Evolutionary conservation across 1,284 basidiomycete genomes (phyloP).

Genomic region (Ustilago hordei): DNA sequence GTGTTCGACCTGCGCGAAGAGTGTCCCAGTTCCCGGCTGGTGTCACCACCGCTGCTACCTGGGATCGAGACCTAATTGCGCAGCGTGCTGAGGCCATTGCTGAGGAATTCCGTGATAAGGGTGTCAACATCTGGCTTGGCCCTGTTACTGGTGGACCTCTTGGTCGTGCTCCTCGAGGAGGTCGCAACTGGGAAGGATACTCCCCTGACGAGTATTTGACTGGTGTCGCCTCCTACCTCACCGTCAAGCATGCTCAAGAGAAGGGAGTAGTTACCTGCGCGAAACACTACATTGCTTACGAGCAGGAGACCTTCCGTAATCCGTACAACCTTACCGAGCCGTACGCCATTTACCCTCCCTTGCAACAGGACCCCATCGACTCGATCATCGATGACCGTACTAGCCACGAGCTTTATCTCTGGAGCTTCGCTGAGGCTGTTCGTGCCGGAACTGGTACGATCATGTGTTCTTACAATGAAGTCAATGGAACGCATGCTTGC

Average conservation of each 20-base stretch:
- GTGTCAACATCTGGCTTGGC: constrained; percentile 79
- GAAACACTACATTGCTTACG: constrained; percentile 69
- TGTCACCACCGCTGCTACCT: constrained; percentile 79
- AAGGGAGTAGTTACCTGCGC: constrained; percentile 62
- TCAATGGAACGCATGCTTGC: constrained; percentile 79
- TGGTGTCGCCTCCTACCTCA: constrained; percentile 49
- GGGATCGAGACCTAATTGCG: constrained; percentile 79
- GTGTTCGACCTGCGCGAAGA: constrained; percentile 72
- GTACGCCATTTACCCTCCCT: constrained; percentile 30
- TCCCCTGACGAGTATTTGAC: constrained; percentile 46
- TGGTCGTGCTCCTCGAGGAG: constrained; percentile 75
- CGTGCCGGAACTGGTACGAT: constrained; percentile 69
- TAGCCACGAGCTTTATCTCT: constrained; percentile 72
- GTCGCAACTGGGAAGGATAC: constrained; percentile 82
- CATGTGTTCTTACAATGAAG: constrained; percentile 72
- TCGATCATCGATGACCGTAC: constrained; percentile 83
- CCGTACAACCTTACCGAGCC: constrained; percentile 32
- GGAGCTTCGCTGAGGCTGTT: constrained; percentile 72
- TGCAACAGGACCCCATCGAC: constrained; percentile 70
- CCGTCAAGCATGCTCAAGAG: constrained; percentile 55
- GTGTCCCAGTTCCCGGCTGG: constrained; percentile 76
- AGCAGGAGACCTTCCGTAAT: constrained; percentile 60
- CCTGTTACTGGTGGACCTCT: constrained; percentile 66
- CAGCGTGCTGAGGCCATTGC: constrained; percentile 82
- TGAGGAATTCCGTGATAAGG: constrained; percentile 80